A percentile compares a stretch with the other conserved stretches of the same genome.
These are phyloP conservation scores for Beauveria australis DNA, from an alignment of 2,329 filamentous ascomycete species.

Conservation along the genomic window DNA sequence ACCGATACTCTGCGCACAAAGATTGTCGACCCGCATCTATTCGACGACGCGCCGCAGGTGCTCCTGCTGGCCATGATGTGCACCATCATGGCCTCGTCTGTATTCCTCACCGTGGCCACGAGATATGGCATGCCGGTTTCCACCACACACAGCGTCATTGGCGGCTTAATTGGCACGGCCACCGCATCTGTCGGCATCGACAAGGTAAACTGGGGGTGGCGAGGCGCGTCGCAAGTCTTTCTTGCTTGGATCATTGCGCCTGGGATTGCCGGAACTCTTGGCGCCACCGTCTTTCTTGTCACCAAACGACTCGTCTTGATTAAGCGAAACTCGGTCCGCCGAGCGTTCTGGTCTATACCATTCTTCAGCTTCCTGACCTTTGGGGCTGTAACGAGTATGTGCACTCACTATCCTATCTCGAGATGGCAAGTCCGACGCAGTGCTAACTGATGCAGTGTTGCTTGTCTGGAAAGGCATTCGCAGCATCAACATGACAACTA, in stretches of 20 bases:
- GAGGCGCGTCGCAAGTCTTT: constrained; percentile 30
- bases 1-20: constrained; percentile 39
- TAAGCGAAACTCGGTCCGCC: constrained; percentile 21
- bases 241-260: constrained; percentile 30
- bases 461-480: constrained; percentile 39
- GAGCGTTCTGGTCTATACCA: constrained; percentile 27
- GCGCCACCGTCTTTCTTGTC: constrained; percentile 24
- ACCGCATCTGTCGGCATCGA: constrained; percentile 27
- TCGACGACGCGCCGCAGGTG: constrained; percentile 34
- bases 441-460: constrained; percentile 32
- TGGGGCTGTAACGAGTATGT: constrained; percentile 26
- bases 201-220: constrained; percentile 29
- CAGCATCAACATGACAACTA: constrained; percentile 16
- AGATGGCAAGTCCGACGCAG: neutral
- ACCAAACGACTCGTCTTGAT: constrained; percentile 27
- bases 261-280: constrained; percentile 24
- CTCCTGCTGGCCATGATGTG: constrained; percentile 48
- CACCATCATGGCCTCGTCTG: constrained; percentile 40
- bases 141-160: constrained; percentile 45
- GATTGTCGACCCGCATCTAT: constrained; percentile 36
- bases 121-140: constrained; percentile 43
- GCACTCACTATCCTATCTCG: neutral
- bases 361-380: constrained; percentile 31
- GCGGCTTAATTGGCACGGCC: constrained; percentile 29
- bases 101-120: constrained; percentile 46